Evolutionary conservation across 148 eudicot genomes (phyloP).

Genomic region (Rhododendron vialii): DNA sequence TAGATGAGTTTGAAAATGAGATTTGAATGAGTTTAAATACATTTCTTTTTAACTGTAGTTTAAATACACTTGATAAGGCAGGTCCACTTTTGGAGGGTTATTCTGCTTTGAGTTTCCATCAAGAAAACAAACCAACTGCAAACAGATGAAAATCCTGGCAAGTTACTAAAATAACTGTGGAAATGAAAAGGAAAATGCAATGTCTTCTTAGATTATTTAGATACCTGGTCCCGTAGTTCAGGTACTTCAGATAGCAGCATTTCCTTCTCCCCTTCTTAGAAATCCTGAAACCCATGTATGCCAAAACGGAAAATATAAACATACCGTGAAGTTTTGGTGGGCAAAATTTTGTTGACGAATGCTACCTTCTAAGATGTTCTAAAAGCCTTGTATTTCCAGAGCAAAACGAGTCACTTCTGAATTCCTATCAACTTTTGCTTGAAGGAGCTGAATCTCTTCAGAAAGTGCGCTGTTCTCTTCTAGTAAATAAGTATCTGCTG

Average conservation of each 20-base stretch:
- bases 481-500: slow-evolving; percentile 63
- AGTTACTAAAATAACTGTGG: not conserved
- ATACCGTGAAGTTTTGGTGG: not conserved
- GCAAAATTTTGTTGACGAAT: not conserved
- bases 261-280: slow-evolving; percentile 96
- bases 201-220: not conserved
- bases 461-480: slow-evolving; percentile 76
- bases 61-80: slow-evolving; percentile 33
- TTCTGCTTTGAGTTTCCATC: slow-evolving; percentile 43
- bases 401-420: slow-evolving; percentile 99
- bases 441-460: slow-evolving; percentile 72
- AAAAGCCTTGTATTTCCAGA: slow-evolving; percentile 81
- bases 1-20: not conserved
- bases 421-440: slow-evolving; percentile 72
- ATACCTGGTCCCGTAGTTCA: slow-evolving; percentile 82
- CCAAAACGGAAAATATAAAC: slow-evolving; percentile 11
- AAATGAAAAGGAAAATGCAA: not conserved
- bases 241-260: slow-evolving; percentile 75
- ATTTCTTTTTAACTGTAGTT: not conserved
- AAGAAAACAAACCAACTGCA: slow-evolving; percentile 54
- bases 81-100: slow-evolving; percentile 20
- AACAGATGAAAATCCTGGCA: slow-evolving; percentile 10
- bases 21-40: not conserved
- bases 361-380: slow-evolving; percentile 78
- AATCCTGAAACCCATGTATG: slow-evolving; percentile 65